A percentile compares a stretch with the other conserved stretches of the same genome.
These are phyloP conservation scores for Inonotus obliquus DNA, from an alignment of 1,284 basidiomycete genomes.

Conservation along the genomic window DNA sequence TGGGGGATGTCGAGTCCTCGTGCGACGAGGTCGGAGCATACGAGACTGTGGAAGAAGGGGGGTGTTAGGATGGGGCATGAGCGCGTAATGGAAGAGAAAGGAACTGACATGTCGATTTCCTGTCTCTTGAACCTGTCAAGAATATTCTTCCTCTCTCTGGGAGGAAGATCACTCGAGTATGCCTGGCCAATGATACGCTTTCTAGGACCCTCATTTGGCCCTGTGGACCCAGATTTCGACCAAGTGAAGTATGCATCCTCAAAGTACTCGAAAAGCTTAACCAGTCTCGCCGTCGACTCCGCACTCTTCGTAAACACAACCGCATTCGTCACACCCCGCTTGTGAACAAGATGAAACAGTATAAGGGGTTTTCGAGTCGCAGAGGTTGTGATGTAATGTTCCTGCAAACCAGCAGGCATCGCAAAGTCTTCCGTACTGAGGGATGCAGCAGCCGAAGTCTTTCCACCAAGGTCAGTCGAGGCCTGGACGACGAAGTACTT, in stretches of 20 bases:
- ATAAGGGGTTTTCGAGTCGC: conserved; percentile 84
- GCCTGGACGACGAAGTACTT: conserved; percentile 85
- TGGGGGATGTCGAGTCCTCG: conserved; percentile 95
- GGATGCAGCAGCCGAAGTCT: conserved; percentile 34
- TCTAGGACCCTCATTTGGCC: conserved; percentile 15
- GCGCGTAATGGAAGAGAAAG: neutral
- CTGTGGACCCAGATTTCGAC: conserved; percentile 8
- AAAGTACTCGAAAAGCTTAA: conserved; percentile 81
- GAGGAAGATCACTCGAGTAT: conserved; percentile 86
- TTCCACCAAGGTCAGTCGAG: conserved; percentile 33
- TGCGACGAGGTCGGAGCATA: conserved; percentile 94
- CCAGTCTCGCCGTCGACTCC: conserved; percentile 83
- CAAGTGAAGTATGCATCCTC: conserved; percentile 45
- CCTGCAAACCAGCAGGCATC: conserved; percentile 78
- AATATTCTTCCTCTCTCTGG: conserved; percentile 71
- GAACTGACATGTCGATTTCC: conserved; percentile 78
- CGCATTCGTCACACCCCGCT: conserved; percentile 57
- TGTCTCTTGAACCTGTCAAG: conserved; percentile 79
- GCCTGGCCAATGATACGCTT: conserved; percentile 49
- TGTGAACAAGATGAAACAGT: conserved; percentile 82
- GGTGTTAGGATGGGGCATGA: neutral
- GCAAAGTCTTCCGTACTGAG: conserved; percentile 74
- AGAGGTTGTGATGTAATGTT: conserved; percentile 83
- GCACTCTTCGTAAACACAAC: conserved; percentile 96
- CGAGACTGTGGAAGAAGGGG: conserved; percentile 61